Evolutionary conservation across 495 filamentous ascomycete genomes (phyloP).

Genomic region (Bathelium albidoporum): DNA sequence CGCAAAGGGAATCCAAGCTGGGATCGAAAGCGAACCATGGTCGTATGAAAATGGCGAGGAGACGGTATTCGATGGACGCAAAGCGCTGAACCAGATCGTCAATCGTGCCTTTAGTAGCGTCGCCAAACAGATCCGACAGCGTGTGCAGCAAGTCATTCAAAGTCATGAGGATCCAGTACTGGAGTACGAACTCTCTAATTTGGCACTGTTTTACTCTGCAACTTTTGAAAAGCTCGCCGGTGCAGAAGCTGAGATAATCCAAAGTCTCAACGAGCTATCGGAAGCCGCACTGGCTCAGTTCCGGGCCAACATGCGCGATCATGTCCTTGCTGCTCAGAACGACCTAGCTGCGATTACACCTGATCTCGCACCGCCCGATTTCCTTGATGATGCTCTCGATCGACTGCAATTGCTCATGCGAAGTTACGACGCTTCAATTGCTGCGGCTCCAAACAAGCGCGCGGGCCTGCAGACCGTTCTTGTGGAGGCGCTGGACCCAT

Average conservation of each 20-base stretch:
- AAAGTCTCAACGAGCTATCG: constrained; percentile 57
- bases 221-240: constrained; percentile 77
- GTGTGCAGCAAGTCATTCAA: constrained; percentile 83
- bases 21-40: constrained; percentile 83
- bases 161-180: constrained; percentile 82
- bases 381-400: constrained; percentile 70
- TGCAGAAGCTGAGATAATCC: constrained; percentile 54
- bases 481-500: constrained; percentile 74
- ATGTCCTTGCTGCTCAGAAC: constrained; percentile 55
- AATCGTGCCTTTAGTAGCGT: constrained; percentile 76
- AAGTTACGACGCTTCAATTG: constrained; percentile 72
- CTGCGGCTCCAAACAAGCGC: constrained; percentile 43
- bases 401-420: constrained; percentile 65
- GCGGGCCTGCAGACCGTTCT: constrained; percentile 63
- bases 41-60: constrained; percentile 42
- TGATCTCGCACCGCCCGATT: constrained; percentile 64
- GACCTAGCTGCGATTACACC: constrained; percentile 55
- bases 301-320: constrained; percentile 64
- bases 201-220: constrained; percentile 77
- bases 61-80: constrained; percentile 68
- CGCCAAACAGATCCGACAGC: constrained; percentile 63
- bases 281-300: constrained; percentile 77
- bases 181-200: constrained; percentile 79
- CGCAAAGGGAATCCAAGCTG: constrained; percentile 72
- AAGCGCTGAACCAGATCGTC: constrained; percentile 77